phyloP scores from a whole-genome alignment of 495 filamentous ascomycete genomes.

The Aspergillus kassunensis region DNA sequence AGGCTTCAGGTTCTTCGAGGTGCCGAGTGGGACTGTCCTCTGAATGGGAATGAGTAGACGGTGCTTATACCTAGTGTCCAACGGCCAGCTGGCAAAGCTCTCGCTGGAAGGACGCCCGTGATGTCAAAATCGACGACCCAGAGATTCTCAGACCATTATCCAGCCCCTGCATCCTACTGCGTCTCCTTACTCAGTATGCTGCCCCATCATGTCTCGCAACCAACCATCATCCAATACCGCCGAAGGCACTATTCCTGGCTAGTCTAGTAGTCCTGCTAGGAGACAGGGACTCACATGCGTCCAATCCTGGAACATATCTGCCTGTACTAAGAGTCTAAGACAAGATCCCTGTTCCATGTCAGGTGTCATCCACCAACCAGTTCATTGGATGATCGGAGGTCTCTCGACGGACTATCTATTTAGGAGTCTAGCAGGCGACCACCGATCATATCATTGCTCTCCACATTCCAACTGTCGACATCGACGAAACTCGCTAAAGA shows the following conservation, averaged over 20 bases:
- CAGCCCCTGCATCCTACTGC: constrained; percentile 14
- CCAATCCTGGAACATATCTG: not conserved
- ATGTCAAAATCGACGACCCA: not conserved
- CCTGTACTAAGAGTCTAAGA: not conserved
- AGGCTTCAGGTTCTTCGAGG: constrained; percentile 1
- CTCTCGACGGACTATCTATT: too few species aligned
- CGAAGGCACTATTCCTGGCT: constrained; percentile 7
- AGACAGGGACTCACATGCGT: constrained; percentile 3
- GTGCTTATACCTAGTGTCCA: constrained; percentile 1
- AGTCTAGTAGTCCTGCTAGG: constrained; percentile 3
- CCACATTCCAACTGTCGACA: not conserved
- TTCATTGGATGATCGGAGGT: constrained; percentile 6
- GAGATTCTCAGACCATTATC: too few species aligned
- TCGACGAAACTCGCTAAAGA: not conserved
- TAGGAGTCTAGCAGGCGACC: not conserved
- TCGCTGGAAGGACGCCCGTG: constrained; percentile 1
- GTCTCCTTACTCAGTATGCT: constrained; percentile 8
- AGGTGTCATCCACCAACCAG: not conserved
- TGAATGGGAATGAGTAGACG: not conserved
- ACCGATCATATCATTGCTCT: not conserved
- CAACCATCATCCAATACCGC: constrained; percentile 6
- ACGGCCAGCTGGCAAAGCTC: constrained; percentile 1
- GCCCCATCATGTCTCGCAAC: constrained; percentile 9
- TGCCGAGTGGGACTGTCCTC: constrained; percentile 1
- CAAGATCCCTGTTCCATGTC: constrained; percentile 1